Evolutionary conservation across 108 stramenopile genomes (phyloP).

Genomic region (Stephanodiscus triporus): DNA sequence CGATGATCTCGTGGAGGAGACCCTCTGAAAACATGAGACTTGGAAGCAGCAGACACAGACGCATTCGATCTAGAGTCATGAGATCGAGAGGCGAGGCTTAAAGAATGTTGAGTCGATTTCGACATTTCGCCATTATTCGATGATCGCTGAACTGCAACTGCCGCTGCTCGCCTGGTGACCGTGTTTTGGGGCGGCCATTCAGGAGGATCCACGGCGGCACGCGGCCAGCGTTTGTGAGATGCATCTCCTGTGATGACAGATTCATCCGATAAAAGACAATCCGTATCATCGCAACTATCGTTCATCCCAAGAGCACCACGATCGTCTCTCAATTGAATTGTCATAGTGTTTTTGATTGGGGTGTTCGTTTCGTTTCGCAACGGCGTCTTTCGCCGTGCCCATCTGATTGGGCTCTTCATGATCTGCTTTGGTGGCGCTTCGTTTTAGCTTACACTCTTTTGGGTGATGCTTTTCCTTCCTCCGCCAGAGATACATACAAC

Average conservation of each 20-base stretch:
- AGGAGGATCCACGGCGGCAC: constrained; percentile 15
- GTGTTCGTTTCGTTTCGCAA: background rate
- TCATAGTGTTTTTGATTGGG: background rate
- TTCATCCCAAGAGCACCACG: background rate
- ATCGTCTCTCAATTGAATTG: constrained; percentile 4
- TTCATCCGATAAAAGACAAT: background rate
- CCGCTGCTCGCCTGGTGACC: background rate
- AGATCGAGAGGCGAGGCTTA: background rate
- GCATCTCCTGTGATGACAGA: background rate
- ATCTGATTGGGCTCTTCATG: background rate
- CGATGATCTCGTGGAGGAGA: background rate
- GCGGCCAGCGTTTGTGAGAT: background rate
- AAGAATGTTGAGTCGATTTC: background rate
- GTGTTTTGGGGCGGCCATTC: constrained; percentile 5
- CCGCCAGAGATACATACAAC: too few relatives aligned
- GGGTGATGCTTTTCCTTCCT: too few relatives aligned
- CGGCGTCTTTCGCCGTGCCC: constrained; percentile 4
- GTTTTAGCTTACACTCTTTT: too few relatives aligned
- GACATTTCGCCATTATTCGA: background rate
- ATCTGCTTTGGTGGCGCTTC: background rate
- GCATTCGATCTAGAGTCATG: background rate
- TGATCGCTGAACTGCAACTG: background rate
- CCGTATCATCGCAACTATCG: constrained; percentile 4
- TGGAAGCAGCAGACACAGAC: background rate
- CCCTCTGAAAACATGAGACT: background rate